phyloP scores from a whole-genome alignment of 768 basidiomycete genomes.

The Lactarius trivialis region DNA sequence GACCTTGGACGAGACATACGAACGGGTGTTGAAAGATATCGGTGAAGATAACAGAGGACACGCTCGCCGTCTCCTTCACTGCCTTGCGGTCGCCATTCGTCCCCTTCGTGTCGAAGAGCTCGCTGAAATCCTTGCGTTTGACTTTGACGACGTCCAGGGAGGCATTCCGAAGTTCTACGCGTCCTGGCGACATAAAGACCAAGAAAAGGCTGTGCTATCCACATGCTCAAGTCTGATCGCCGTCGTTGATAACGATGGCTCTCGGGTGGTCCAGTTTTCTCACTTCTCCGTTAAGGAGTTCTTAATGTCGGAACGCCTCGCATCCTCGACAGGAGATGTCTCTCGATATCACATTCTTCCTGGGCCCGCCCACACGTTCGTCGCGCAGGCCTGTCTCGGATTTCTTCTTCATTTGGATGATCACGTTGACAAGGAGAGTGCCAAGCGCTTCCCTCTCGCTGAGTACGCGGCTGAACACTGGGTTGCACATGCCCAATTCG shows the following conservation, averaged over 20 bases:
- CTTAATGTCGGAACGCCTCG: neutral
- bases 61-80: neutral
- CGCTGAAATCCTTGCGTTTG: neutral
- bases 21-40: neutral
- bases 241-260: neutral
- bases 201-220: neutral
- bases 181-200: neutral
- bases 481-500: neutral
- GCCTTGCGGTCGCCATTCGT: neutral
- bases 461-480: neutral
- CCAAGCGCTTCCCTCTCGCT: neutral
- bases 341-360: neutral
- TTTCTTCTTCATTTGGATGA: neutral
- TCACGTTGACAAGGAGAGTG: neutral
- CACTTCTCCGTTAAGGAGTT: constrained; percentile 6
- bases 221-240: neutral
- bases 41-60: neutral
- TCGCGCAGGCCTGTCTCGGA: neutral
- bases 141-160: neutral
- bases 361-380: neutral
- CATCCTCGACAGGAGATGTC: neutral
- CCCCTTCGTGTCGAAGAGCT: neutral
- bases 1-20: constrained; percentile 2
- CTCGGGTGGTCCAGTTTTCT: neutral
- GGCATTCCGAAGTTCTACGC: neutral